Evolutionary conservation across 2,329 filamentous ascomycete genomes (phyloP), one percentile per base, ranked within the genome.

Genomic region (Ascochyta pisi): DNA sequence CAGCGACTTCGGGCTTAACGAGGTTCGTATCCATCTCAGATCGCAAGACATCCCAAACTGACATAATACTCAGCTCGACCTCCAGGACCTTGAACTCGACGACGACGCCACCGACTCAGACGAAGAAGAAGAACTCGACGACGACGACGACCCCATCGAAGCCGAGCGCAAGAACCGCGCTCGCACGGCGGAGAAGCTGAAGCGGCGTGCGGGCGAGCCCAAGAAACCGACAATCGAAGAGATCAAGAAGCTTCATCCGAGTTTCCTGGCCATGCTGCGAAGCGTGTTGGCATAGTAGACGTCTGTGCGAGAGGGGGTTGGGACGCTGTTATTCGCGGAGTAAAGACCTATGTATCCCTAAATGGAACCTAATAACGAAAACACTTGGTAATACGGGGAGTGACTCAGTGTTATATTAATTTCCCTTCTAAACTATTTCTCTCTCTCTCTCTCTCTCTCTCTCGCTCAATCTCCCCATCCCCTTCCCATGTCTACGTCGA

Each of bases 1-100:
- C 22, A 86, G 85, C 44, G 95, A 99, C 77, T 99, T 99, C 78
- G 95, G 95, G 0, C 80, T 99, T 19, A 87, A 97, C 71, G 86
- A 90, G 68, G 88, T 90, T 78, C 42, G 40, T 55, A 10, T 10
- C 16, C n/a, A 7, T 35, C 33, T 10, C 33, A 16, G 16, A 16
- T 10, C 33, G 15, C 13, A 38, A 24, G 4, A 12, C 7, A 23
- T 23, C 19, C 15, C 37, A 27, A 34, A 54, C 31, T 66, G 49
- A 64, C 19, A 19, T 39, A 54, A 27, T 2, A 9, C 43, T 7
- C 57, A 85, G 83, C 77, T 78, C 70, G 95, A 98, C 72, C 80
- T 98, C 13, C 86, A 94, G 71, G 93, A 96, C 60, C 87, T 97
- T 75, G 86, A 86, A 40, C 91, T 95, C 65, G 90, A 93, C 52